A percentile compares a stretch with the other conserved stretches of the same genome.
Evolutionary conservation across 805 yeast species (phyloP).

Genomic region (Debaryomyces tyrocola): DNA sequence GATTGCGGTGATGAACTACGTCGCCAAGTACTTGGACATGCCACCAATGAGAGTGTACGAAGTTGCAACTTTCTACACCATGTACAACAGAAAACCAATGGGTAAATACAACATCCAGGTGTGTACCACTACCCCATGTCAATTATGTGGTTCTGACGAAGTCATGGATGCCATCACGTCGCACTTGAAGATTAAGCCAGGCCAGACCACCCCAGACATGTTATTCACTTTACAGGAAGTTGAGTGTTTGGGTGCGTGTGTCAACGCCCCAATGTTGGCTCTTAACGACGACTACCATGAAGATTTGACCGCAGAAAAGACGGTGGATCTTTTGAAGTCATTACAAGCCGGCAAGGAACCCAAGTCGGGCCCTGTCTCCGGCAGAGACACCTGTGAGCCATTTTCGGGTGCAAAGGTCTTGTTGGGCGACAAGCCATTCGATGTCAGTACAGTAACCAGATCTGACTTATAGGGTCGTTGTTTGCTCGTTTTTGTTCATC

Average conservation of each 20-base stretch:
- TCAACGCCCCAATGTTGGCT: conserved; percentile 87
- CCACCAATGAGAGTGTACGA: conserved; percentile 95
- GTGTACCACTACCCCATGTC: conserved; percentile 90
- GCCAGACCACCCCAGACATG: conserved; percentile 74
- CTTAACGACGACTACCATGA: conserved; percentile 81
- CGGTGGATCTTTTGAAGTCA: conserved; percentile 59
- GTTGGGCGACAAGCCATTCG: conserved; percentile 59
- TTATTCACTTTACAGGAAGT: conserved; percentile 83
- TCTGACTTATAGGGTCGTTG: conserved; percentile 51
- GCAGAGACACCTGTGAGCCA: conserved; percentile 78
- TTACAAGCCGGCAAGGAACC: conserved; percentile 63
- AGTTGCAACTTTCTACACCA: conserved; percentile 89
- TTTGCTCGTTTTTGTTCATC: background rate
- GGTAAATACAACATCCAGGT: conserved; percentile 83
- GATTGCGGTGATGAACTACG: conserved; percentile 85
- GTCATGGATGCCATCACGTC: conserved; percentile 67
- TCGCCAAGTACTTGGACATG: conserved; percentile 79
- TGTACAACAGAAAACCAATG: conserved; percentile 85
- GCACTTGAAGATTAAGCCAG: conserved; percentile 65
- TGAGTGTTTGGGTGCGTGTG: conserved; percentile 91
- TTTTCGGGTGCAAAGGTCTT: conserved; percentile 66
- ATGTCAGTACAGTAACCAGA: conserved; percentile 70
- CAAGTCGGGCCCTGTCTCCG: conserved; percentile 67
- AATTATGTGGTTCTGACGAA: conserved; percentile 79
- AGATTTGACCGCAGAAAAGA: conserved; percentile 71